Conservation (phyloP, 2,329 filamentous ascomycete genomes). For the Zymoseptoria pseudotritici region DNA sequence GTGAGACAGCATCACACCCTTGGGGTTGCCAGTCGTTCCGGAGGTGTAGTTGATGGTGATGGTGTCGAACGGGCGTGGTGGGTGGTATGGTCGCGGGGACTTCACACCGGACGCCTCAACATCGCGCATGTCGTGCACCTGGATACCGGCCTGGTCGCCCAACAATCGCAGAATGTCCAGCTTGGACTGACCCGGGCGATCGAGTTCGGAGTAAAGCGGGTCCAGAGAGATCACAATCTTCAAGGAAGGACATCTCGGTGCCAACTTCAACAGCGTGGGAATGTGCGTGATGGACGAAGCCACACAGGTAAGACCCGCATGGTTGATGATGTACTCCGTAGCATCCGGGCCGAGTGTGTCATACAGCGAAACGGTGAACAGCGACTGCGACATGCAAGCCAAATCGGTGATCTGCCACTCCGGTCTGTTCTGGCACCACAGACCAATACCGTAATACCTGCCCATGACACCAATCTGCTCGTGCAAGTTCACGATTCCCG, state of each 20-base stretch:
- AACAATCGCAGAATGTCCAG: conserved; percentile 66
- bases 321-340: conserved; percentile 93
- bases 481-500: conserved; percentile 76
- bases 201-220: conserved; percentile 64
- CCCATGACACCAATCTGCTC: conserved; percentile 60
- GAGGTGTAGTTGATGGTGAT: conserved; percentile 90
- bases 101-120: conserved; percentile 74
- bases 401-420: conserved; percentile 90
- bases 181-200: conserved; percentile 71
- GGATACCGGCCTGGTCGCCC: conserved; percentile 64
- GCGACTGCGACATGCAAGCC: conserved; percentile 74
- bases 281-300: conserved; percentile 75
- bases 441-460: conserved; percentile 64
- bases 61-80: conserved; percentile 66
- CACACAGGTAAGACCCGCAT: conserved; percentile 68
- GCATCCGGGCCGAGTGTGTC: conserved; percentile 88
- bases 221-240: conserved; percentile 88
- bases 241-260: conserved; percentile 65
- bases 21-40: conserved; percentile 74
- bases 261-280: conserved; percentile 71
- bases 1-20: conserved; percentile 79
- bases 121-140: conserved; percentile 69
- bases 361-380: conserved; percentile 90
- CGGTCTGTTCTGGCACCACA: conserved; percentile 82
- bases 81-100: conserved; percentile 61